Conservation (phyloP, 1,139 yeast species). For the Diutina ranongensis region DNA sequence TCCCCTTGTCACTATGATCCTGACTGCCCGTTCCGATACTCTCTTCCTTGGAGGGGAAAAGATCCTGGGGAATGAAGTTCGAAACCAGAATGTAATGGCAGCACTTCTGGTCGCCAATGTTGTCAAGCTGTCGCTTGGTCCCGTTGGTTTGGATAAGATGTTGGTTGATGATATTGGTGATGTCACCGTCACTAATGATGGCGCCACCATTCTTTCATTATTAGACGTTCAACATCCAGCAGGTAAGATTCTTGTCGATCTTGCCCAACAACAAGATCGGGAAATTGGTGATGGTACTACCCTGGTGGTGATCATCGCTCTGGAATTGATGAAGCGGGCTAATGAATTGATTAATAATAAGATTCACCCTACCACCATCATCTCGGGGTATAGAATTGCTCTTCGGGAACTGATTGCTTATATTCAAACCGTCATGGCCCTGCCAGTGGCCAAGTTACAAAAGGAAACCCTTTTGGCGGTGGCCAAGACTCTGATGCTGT, state of each 20-base stretch:
- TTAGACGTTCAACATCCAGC: conserved; percentile 99
- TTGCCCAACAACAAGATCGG: conserved; percentile 97
- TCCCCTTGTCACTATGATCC: conserved; percentile 19
- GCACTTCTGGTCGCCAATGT: conserved; percentile 96
- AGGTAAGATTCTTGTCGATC: conserved; percentile 89
- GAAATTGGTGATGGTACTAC: conserved; percentile 99
- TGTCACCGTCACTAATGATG: conserved; percentile 97
- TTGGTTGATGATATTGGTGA: conserved; percentile 98
- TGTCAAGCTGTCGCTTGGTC: conserved; percentile 93
- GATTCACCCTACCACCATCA: conserved; percentile 95
- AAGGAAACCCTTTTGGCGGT: conserved; percentile 74
- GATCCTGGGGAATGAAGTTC: conserved; percentile 89
- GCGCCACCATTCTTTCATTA: conserved; percentile 86
- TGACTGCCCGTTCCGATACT: conserved; percentile 79
- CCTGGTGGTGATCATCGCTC: conserved; percentile 91
- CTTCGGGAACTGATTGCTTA: conserved; percentile 85
- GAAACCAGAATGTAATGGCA: conserved; percentile 92
- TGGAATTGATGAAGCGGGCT: conserved; percentile 86
- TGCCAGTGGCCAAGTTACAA: conserved; percentile 72
- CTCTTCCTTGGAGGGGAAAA: conserved; percentile 93
- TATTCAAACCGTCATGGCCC: conserved; percentile 75
- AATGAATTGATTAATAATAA: conserved; percentile 88
- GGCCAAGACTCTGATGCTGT: conserved; percentile 95
- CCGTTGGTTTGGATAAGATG: conserved; percentile 98
- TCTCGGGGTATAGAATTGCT: conserved; percentile 92